phyloP scores from a whole-genome alignment of 1,284 basidiomycete genomes.

The Rhizopogon parksii region DNA sequence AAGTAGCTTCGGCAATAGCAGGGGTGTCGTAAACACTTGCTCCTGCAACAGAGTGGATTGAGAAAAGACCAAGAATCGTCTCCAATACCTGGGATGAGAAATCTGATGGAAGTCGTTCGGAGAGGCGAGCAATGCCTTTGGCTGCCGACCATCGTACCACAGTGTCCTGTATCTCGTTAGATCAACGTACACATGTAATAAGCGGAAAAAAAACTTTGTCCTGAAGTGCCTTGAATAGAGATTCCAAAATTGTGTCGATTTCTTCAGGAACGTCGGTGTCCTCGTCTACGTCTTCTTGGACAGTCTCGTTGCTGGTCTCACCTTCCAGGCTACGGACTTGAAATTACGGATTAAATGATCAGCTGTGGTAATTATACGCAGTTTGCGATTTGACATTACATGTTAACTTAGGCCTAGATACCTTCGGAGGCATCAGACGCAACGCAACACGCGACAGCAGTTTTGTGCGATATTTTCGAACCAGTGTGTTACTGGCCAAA shows the following conservation, averaged over 20 bases:
- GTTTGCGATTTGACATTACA: conserved; percentile 7
- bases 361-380: neutral
- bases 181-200: conserved; percentile 3
- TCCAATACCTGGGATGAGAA: conserved; percentile 78
- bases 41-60: conserved; percentile 55
- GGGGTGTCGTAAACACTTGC: conserved; percentile 67
- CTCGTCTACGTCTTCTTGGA: conserved; percentile 19
- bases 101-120: conserved; percentile 70
- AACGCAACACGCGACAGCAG: conserved; percentile 57
- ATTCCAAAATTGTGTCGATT: conserved; percentile 71
- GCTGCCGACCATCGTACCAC: conserved; percentile 93
- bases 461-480: conserved; percentile 65
- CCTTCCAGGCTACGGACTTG: conserved; percentile 21
- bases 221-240: conserved; percentile 70
- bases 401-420: conserved; percentile 37
- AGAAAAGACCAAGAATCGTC: conserved; percentile 67
- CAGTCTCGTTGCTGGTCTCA: conserved; percentile 4
- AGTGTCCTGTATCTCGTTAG: conserved; percentile 62
- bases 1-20: conserved; percentile 74
- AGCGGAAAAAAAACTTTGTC: conserved; percentile 60
- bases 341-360: neutral
- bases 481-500: conserved; percentile 50
- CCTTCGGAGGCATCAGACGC: conserved; percentile 51
- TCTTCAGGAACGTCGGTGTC: conserved; percentile 76
- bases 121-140: conserved; percentile 86